Conservation (phyloP, 495 filamentous ascomycete genomes). For the Xylaria palmicola region DNA sequence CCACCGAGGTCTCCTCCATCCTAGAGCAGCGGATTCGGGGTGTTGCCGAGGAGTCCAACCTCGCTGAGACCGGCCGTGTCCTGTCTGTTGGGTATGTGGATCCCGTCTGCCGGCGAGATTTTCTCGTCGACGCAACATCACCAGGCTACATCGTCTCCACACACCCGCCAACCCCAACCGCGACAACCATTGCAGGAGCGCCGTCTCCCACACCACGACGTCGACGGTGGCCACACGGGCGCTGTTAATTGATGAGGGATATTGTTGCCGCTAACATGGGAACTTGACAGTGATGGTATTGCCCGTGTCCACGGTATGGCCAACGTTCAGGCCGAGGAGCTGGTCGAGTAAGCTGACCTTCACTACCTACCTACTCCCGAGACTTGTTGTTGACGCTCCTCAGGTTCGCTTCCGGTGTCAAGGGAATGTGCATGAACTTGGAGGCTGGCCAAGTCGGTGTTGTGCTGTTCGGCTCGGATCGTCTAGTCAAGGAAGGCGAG, state of each 20-base stretch:
- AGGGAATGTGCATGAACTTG: constrained; percentile 99
- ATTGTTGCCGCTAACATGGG: constrained; percentile 39
- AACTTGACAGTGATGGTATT: constrained; percentile 88
- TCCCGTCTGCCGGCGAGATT: constrained; percentile 27
- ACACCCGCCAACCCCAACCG: constrained; percentile 11
- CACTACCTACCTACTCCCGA: constrained; percentile 9
- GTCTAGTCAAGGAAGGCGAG: constrained; percentile 99
- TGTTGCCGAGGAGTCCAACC: constrained; percentile 90
- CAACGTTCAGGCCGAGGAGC: constrained; percentile 99
- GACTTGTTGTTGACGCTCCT: constrained; percentile 28
- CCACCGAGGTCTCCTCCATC: constrained; percentile 98
- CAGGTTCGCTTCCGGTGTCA: constrained; percentile 98
- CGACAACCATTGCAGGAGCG: constrained; percentile 8
- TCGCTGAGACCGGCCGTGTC: constrained; percentile 98
- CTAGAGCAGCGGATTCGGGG: constrained; percentile 98
- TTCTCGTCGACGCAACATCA: constrained; percentile 19
- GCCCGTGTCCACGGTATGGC: constrained; percentile 99
- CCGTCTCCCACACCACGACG: not conserved
- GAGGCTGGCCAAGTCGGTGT: constrained; percentile 99
- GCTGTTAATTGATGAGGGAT: constrained; percentile 15
- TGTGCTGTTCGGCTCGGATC: constrained; percentile 99
- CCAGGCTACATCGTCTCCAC: constrained; percentile 4
- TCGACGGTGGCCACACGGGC: not conserved
- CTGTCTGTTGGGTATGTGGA: constrained; percentile 94
- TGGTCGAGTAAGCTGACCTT: constrained; percentile 84